phyloP scores from a whole-genome alignment of 2,329 filamentous ascomycete genomes.

The Allantophomopsis lycopodina region DNA sequence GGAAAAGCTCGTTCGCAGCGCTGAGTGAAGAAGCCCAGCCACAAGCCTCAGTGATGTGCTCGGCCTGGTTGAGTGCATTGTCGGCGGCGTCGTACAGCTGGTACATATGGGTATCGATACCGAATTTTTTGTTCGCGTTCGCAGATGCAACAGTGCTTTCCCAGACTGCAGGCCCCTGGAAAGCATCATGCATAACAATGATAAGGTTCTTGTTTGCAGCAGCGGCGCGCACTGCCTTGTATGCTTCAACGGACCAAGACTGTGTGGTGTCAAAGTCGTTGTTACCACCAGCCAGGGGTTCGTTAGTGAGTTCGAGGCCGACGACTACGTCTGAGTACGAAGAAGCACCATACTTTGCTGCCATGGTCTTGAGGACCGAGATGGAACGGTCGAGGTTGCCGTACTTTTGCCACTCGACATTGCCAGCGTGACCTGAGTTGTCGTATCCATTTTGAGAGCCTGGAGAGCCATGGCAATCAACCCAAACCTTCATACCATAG shows the following conservation, averaged over 20 bases:
- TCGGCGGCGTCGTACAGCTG: slow-evolving; percentile 21
- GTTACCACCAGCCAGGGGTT: slow-evolving; percentile 21
- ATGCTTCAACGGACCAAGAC: slow-evolving; percentile 20
- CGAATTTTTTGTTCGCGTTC: slow-evolving; percentile 16
- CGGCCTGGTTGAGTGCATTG: slow-evolving; percentile 18
- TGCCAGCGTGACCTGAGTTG: slow-evolving; percentile 37
- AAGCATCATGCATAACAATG: slow-evolving; percentile 25
- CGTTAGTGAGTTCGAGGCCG: slow-evolving; percentile 25
- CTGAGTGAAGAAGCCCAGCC: slow-evolving; percentile 18
- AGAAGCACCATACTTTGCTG: slow-evolving; percentile 22
- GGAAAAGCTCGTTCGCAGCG: slow-evolving; percentile 14
- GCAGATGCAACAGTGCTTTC: slow-evolving; percentile 10
- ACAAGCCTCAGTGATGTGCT: slow-evolving; percentile 26
- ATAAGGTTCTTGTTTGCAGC: slow-evolving; percentile 19
- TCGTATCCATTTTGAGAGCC: slow-evolving; percentile 46
- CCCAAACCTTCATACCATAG: slow-evolving; percentile 34
- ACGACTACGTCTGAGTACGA: slow-evolving; percentile 25
- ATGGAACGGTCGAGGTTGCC: slow-evolving; percentile 20
- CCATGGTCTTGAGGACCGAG: slow-evolving; percentile 22
- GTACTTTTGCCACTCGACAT: slow-evolving; percentile 25
- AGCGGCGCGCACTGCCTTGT: slow-evolving; percentile 16
- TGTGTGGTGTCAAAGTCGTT: slow-evolving; percentile 21
- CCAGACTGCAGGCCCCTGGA: slow-evolving; percentile 19
- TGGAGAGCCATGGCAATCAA: slow-evolving; percentile 41
- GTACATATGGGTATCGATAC: slow-evolving; percentile 25